Evolutionary conservation across 768 basidiomycete species (phyloP).

Genomic region (Mycena albidolilacea): DNA sequence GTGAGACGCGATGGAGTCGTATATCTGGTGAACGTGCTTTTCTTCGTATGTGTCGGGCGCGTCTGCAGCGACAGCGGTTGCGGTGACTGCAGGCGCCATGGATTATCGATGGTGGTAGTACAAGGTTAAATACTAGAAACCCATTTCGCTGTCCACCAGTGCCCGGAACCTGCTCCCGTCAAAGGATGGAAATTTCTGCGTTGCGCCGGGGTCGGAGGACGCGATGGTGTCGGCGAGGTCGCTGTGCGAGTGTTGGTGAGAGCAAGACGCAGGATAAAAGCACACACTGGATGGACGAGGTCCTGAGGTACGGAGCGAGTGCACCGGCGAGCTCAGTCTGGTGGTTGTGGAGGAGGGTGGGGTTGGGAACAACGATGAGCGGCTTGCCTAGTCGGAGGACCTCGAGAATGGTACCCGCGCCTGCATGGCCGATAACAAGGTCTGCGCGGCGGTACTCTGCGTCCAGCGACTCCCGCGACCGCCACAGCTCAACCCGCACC

Average conservation of each 20-base stretch:
- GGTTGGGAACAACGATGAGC: constrained; percentile 92
- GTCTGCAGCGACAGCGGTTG: constrained; percentile 62
- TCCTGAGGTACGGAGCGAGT: constrained; percentile 71
- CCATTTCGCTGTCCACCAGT: constrained; percentile 86
- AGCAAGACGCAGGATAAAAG: constrained; percentile 44
- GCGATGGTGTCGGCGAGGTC: constrained; percentile 69
- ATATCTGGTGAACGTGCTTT: constrained; percentile 84
- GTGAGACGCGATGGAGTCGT: constrained; percentile 88
- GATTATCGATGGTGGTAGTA: constrained; percentile 6
- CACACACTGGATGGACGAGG: constrained; percentile 74
- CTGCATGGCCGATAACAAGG: constrained; percentile 56
- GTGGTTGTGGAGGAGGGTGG: constrained; percentile 92
- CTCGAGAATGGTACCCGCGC: constrained; percentile 95
- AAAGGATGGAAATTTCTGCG: constrained; percentile 77
- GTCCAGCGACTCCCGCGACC: constrained; percentile 81
- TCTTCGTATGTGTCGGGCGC: constrained; percentile 73
- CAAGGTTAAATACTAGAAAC: constrained; percentile 60
- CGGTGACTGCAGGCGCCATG: constrained; percentile 56
- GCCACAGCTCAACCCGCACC: constrained; percentile 75
- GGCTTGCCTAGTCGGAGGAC: constrained; percentile 81
- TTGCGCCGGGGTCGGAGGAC: constrained; percentile 58
- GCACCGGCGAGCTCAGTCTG: constrained; percentile 89
- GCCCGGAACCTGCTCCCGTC: constrained; percentile 77
- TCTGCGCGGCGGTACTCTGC: constrained; percentile 60
- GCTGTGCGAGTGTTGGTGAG: constrained; percentile 49